These are phyloP conservation scores for Mucor indicus DNA, from an alignment of 371 early-diverging fungal species.

Conservation along the genomic window DNA sequence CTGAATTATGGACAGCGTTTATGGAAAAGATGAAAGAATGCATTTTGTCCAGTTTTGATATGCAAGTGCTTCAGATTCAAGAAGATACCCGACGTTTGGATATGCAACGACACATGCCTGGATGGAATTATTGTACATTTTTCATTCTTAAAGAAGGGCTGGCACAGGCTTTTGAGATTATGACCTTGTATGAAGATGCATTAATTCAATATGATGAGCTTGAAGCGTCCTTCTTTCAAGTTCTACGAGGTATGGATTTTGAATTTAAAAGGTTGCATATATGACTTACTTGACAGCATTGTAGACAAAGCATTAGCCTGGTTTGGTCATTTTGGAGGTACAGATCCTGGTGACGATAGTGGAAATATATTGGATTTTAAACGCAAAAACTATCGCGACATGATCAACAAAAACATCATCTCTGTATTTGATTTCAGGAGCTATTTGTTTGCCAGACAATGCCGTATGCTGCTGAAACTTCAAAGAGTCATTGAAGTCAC, in stretches of 20 bases:
- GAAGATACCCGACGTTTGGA: slow-evolving; percentile 89
- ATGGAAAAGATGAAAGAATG: slow-evolving; percentile 79
- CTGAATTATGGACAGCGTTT: slow-evolving; percentile 78
- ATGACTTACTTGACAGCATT: neutral
- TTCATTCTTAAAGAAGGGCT: slow-evolving; percentile 92
- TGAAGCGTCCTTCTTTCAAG: slow-evolving; percentile 89
- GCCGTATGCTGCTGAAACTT: slow-evolving; percentile 68
- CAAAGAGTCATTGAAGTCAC: slow-evolving; percentile 69
- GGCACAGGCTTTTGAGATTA: slow-evolving; percentile 82
- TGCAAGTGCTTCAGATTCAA: slow-evolving; percentile 75
- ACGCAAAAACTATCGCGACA: slow-evolving; percentile 81
- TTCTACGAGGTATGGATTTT: slow-evolving; percentile 76
- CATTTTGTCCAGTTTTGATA: slow-evolving; percentile 75
- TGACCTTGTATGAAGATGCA: slow-evolving; percentile 86
- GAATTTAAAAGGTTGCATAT: neutral
- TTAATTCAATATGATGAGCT: slow-evolving; percentile 93
- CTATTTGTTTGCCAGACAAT: slow-evolving; percentile 90
- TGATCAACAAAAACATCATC: slow-evolving; percentile 87
- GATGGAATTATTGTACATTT: slow-evolving; percentile 97
- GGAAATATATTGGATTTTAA: slow-evolving; percentile 75
- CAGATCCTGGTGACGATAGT: slow-evolving; percentile 80
- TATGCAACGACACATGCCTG: slow-evolving; percentile 89
- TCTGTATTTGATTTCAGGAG: slow-evolving; percentile 92
- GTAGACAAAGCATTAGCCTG: slow-evolving; percentile 79
- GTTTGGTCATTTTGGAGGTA: slow-evolving; percentile 91